These are phyloP conservation scores for Sutorius eximius DNA, from an alignment of 1,284 basidiomycete genomes.

Conservation along the genomic window DNA sequence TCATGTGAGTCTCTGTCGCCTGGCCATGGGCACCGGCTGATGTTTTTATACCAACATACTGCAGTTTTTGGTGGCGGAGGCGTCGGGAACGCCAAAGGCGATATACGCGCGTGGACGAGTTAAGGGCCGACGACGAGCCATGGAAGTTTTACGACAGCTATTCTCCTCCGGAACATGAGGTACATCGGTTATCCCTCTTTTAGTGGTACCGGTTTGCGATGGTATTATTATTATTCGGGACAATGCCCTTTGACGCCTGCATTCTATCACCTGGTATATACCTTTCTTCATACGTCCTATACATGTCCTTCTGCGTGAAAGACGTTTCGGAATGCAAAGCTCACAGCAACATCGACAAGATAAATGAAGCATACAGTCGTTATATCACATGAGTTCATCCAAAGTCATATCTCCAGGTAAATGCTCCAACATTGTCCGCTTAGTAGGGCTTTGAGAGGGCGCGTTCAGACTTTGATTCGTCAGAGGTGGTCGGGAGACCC, in stretches of 20 bases:
- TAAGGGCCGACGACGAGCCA: conserved; percentile 34
- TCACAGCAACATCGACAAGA: background rate
- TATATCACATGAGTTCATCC: conserved; percentile 51
- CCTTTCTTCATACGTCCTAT: background rate
- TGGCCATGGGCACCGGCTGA: background rate
- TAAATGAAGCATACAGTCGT: conserved; percentile 15
- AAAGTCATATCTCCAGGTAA: conserved; percentile 54
- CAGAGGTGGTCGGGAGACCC: conserved; percentile 58
- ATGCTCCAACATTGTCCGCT: conserved; percentile 24
- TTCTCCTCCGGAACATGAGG: conserved; percentile 11
- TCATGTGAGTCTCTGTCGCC: conserved; percentile 26
- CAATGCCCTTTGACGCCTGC: background rate
- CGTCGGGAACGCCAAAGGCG: conserved; percentile 20
- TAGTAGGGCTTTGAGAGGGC: conserved; percentile 17
- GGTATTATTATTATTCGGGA: background rate
- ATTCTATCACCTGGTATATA: background rate
- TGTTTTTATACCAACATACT: background rate
- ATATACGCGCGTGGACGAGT: conserved; percentile 29
- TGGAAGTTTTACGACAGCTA: conserved; percentile 30
- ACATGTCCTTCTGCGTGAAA: no score
- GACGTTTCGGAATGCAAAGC: background rate
- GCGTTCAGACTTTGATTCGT: conserved; percentile 46
- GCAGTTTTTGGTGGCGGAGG: conserved; percentile 35
- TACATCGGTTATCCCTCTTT: conserved; percentile 9
- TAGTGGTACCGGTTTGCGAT: background rate